Percentiles rank a stretch among this genome's conserved stretches.
Evolutionary conservation across 1,139 yeast species (phyloP).

Genomic region (Diutina siamensis): DNA sequence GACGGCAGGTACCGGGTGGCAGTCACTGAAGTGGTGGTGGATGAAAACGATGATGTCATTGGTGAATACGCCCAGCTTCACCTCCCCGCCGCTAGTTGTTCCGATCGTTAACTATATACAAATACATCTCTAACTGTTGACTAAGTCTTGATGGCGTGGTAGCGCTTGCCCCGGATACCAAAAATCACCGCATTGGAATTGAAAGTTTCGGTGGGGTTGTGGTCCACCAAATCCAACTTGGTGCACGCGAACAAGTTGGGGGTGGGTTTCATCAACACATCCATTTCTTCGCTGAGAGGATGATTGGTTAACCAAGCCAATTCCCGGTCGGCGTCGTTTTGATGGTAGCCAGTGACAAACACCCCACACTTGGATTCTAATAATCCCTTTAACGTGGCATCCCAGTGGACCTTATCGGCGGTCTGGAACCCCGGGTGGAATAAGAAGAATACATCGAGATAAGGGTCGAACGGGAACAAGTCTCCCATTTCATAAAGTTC

Average conservation of each 20-base stretch:
- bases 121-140: no score
- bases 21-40: constrained; percentile 41
- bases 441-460: constrained; percentile 78
- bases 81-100: no score
- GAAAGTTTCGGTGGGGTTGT: constrained; percentile 84
- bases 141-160: constrained; percentile 59
- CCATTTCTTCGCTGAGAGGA: constrained; percentile 48
- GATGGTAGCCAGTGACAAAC: constrained; percentile 83
- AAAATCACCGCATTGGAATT: constrained; percentile 83
- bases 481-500: constrained; percentile 85
- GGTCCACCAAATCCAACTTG: constrained; percentile 87
- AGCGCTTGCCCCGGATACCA: constrained; percentile 93
- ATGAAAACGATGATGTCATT: constrained; percentile 18
- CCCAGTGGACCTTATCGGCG: constrained; percentile 75
- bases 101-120: constrained; percentile 13
- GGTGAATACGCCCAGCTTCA: not conserved
- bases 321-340: constrained; percentile 60
- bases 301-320: constrained; percentile 61
- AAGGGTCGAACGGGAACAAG: constrained; percentile 96
- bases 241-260: constrained; percentile 73
- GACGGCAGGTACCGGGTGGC: constrained; percentile 29
- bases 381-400: constrained; percentile 70
- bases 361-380: constrained; percentile 89
- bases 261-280: constrained; percentile 65
- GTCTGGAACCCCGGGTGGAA: constrained; percentile 95